phyloP scores from a whole-genome alignment of 208 protist genomes.

The Crithidia fasciculata region DNA sequence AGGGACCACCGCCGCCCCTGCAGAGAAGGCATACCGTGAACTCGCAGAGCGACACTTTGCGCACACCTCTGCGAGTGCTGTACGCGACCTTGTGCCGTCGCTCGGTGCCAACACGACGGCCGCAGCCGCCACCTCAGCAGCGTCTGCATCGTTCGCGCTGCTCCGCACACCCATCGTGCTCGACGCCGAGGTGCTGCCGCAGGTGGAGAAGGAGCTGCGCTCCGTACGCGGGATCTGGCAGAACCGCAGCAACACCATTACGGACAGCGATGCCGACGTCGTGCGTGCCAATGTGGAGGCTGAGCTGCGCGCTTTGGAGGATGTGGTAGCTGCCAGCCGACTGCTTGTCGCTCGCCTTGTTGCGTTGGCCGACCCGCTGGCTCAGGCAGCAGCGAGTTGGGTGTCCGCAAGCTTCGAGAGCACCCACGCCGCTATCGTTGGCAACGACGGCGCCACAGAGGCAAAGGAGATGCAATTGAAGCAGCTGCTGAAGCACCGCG shows the following conservation, averaged over 20 bases:
- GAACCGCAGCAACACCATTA: neutral
- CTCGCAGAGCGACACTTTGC: slow-evolving; percentile 37
- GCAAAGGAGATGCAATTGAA: slow-evolving; percentile 58
- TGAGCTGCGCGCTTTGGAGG: slow-evolving; percentile 5
- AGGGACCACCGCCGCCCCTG: neutral
- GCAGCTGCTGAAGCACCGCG: slow-evolving; percentile 41
- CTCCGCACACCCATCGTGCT: slow-evolving; percentile 24
- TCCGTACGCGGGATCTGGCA: slow-evolving; percentile 17
- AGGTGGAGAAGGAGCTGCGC: slow-evolving; percentile 17
- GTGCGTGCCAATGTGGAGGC: neutral
- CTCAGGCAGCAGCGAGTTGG: slow-evolving; percentile 12
- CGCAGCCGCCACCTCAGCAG: neutral
- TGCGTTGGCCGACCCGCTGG: slow-evolving; percentile 34
- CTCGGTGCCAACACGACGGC: neutral
- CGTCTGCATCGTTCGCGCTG: neutral
- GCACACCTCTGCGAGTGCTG: slow-evolving; percentile 7
- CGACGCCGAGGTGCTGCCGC: slow-evolving; percentile 18
- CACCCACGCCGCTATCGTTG: slow-evolving; percentile 30
- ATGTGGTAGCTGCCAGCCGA: neutral
- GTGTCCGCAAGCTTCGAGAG: slow-evolving; percentile 14
- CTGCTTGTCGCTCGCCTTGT: neutral
- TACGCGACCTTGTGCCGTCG: too few relatives aligned
- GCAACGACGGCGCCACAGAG: slow-evolving; percentile 73
- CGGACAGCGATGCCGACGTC: neutral
- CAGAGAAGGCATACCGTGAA: slow-evolving; percentile 16